Percentiles rank a stretch among this genome's conserved stretches.
These are phyloP conservation scores for Phytopythium oedochilum DNA, from an alignment of 352 stramenopile genomes.

Conservation along the genomic window DNA sequence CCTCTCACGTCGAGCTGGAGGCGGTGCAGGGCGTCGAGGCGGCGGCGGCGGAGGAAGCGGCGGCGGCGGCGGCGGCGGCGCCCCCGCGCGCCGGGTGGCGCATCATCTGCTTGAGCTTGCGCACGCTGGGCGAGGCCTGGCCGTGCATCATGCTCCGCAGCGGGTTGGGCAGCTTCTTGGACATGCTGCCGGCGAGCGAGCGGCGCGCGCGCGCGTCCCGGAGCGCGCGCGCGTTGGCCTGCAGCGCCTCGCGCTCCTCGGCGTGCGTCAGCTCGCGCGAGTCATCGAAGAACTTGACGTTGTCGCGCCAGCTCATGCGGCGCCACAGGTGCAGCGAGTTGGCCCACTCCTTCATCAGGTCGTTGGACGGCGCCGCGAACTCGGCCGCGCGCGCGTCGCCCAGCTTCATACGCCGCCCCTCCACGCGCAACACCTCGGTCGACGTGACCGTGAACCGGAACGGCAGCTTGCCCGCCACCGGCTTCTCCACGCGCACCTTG, in stretches of 20 bases:
- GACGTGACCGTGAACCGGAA: constrained; percentile 69
- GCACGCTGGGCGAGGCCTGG: constrained; percentile 55
- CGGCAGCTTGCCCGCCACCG: constrained; percentile 54
- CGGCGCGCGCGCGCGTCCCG: constrained; percentile 42
- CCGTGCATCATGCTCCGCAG: constrained; percentile 56
- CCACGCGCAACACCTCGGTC: constrained; percentile 62
- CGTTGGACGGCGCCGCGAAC: constrained; percentile 62
- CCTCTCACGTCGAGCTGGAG: constrained; percentile 23
- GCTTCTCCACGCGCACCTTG: constrained; percentile 74
- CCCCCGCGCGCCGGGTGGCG: constrained; percentile 20
- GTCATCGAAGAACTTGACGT: constrained; percentile 81
- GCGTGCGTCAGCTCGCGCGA: constrained; percentile 41
- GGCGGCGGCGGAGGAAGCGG: too few species aligned
- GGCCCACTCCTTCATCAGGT: constrained; percentile 85
- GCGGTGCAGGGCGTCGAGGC: constrained; percentile 28
- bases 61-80: too few species aligned
- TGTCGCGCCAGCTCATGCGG: constrained; percentile 86
- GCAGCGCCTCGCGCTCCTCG: constrained; percentile 53
- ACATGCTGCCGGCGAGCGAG: constrained; percentile 15
- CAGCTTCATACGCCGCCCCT: constrained; percentile 77
- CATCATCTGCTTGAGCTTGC: constrained; percentile 64
- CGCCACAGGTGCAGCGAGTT: constrained; percentile 80
- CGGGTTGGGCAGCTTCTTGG: constrained; percentile 50
- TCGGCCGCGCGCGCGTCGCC: constrained; percentile 56
- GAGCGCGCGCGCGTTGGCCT: constrained; percentile 51